These are phyloP conservation scores for Chalciporus pseudorubinellus DNA, from an alignment of 768 basidiomycete genomes.

Conservation along the genomic window DNA sequence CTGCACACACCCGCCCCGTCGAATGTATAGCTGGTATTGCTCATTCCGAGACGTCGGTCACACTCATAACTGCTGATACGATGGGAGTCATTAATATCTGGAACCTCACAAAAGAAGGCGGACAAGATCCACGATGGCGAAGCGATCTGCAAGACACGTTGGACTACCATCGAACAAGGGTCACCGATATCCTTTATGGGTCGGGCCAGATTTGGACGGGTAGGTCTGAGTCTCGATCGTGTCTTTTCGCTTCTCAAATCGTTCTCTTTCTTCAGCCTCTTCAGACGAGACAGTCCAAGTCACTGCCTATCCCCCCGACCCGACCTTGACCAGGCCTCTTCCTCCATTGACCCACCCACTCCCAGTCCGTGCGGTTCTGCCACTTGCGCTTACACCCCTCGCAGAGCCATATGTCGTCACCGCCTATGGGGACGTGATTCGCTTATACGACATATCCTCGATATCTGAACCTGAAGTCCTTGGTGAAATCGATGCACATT, in stretches of 20 bases:
- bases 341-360: conserved; percentile 58
- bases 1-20: conserved; percentile 85
- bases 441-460: conserved; percentile 74
- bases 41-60: conserved; percentile 43
- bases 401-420: conserved; percentile 75
- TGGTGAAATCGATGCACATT: conserved; percentile 80
- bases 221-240: conserved; percentile 28
- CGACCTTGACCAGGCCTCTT: conserved; percentile 35
- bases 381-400: conserved; percentile 60
- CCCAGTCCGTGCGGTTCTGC: conserved; percentile 72
- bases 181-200: conserved; percentile 69
- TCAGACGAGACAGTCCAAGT: conserved; percentile 83
- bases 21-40: conserved; percentile 66
- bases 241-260: not conserved
- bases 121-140: conserved; percentile 46
- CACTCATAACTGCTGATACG: conserved; percentile 84
- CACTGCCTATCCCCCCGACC: conserved; percentile 40
- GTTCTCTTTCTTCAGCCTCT: conserved; percentile 56
- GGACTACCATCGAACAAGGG: conserved; percentile 74
- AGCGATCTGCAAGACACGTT: conserved; percentile 54
- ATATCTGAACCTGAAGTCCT: conserved; percentile 67
- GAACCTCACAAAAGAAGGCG: conserved; percentile 51
- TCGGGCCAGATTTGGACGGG: conserved; percentile 89
- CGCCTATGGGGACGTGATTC: conserved; percentile 79
- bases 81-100: conserved; percentile 89